A percentile compares a stretch with the other conserved stretches of the same genome.
Conservation (phyloP, 352 stramenopile genomes). For the Sclerospora graminicola region DNA sequence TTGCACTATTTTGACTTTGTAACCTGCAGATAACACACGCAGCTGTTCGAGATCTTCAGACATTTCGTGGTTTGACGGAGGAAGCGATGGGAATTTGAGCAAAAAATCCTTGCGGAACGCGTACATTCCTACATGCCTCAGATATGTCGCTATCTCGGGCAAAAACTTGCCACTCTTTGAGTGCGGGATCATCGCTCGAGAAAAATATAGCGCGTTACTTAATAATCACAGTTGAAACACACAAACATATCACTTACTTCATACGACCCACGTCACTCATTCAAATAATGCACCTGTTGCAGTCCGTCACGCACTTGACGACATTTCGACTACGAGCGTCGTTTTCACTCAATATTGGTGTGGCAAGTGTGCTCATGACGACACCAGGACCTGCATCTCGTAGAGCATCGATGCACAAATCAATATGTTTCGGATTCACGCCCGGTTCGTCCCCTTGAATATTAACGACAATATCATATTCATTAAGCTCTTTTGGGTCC, state of each 20-base stretch:
- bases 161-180: slow-evolving; percentile 51
- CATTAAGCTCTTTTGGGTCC: slow-evolving; percentile 24
- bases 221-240: not conserved
- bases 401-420: slow-evolving; percentile 51
- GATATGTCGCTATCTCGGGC: slow-evolving; percentile 35
- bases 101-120: slow-evolving; percentile 69
- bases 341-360: slow-evolving; percentile 42
- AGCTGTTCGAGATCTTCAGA: slow-evolving; percentile 78
- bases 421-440: slow-evolving; percentile 70
- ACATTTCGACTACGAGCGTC: slow-evolving; percentile 52
- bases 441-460: slow-evolving; percentile 79
- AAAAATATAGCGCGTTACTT: slow-evolving; percentile 83
- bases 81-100: slow-evolving; percentile 52
- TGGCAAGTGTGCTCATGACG: slow-evolving; percentile 75
- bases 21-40: slow-evolving; percentile 65
- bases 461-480: slow-evolving; percentile 76
- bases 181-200: slow-evolving; percentile 64
- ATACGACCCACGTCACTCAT: not conserved
- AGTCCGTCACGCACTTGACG: slow-evolving; percentile 67
- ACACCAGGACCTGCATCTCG: slow-evolving; percentile 27
- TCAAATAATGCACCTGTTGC: slow-evolving; percentile 31
- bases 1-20: slow-evolving; percentile 57
- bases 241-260: not conserved
- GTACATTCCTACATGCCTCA: slow-evolving; percentile 77
- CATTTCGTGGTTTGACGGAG: slow-evolving; percentile 38